Conservation (phyloP, 2,329 filamentous ascomycete genomes). For the Calycina herbarum region DNA sequence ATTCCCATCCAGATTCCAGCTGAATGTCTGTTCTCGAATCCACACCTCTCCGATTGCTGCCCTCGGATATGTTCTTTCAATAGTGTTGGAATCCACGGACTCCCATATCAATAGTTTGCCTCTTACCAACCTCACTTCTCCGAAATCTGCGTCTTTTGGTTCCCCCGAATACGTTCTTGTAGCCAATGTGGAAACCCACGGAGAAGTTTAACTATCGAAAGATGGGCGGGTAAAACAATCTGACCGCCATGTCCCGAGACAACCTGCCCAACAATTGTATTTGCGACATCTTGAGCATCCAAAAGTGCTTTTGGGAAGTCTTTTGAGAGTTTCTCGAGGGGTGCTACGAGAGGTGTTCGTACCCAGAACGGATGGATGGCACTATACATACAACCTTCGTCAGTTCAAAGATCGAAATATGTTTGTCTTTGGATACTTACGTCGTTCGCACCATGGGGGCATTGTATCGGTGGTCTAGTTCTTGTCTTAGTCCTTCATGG, state of each 20-base stretch:
- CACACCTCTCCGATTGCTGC: too few relatives aligned
- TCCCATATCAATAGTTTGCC: neutral
- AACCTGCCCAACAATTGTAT: slow-evolving; percentile 61
- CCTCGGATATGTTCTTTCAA: too few relatives aligned
- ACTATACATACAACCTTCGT: neutral
- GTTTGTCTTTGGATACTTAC: neutral
- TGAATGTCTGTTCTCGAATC: too few relatives aligned
- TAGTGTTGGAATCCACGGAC: too few relatives aligned
- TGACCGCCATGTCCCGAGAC: slow-evolving; percentile 57
- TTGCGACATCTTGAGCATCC: slow-evolving; percentile 62
- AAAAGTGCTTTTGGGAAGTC: slow-evolving; percentile 52
- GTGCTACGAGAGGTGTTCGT: slow-evolving; percentile 49
- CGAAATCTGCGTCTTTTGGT: neutral
- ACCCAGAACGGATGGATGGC: slow-evolving; percentile 64
- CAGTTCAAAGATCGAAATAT: neutral
- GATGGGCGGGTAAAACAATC: slow-evolving; percentile 49
- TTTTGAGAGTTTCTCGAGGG: slow-evolving; percentile 52
- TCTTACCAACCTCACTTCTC: neutral
- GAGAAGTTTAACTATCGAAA: neutral
- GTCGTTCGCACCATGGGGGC: slow-evolving; percentile 66
- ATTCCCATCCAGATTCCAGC: too few relatives aligned
- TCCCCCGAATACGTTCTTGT: slow-evolving; percentile 5
- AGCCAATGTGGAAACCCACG: slow-evolving; percentile 9
- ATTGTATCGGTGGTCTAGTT: slow-evolving; percentile 59
- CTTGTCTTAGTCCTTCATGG: slow-evolving; percentile 63